Evolutionary conservation across 1,284 basidiomycete genomes (phyloP).

Genomic region (Cryptococcus maquisensis): DNA sequence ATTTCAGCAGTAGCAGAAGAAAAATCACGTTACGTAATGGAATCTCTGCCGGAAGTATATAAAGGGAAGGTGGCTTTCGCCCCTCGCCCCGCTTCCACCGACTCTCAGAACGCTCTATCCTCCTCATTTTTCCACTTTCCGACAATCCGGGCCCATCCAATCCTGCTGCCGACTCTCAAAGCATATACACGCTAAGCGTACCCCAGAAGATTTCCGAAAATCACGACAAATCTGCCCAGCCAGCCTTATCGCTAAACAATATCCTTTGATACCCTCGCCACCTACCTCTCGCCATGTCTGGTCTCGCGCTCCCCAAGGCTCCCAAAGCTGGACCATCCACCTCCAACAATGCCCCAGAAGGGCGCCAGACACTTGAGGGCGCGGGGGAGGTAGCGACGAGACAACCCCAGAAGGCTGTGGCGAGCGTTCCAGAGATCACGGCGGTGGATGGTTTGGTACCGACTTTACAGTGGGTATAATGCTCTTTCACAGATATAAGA

Average conservation of each 20-base stretch:
- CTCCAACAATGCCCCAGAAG: background rate
- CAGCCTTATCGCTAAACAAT: background rate
- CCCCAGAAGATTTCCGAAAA: background rate
- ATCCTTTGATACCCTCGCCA: background rate
- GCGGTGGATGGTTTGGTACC: slow-evolving; percentile 92
- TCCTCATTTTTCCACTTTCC: background rate
- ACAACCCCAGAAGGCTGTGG: slow-evolving; percentile 17
- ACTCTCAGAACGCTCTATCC: background rate
- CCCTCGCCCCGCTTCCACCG: background rate
- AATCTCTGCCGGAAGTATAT: background rate
- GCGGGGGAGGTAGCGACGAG: slow-evolving; percentile 12
- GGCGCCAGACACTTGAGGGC: slow-evolving; percentile 8
- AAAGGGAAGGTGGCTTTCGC: background rate
- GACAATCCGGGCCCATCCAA: background rate
- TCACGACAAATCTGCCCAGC: background rate
- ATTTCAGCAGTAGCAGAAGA: no score
- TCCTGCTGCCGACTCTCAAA: background rate
- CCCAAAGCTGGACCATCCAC: slow-evolving; percentile 7
- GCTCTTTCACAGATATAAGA: background rate
- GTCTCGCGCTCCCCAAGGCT: slow-evolving; percentile 12
- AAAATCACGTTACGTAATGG: background rate
- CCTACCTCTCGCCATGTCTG: slow-evolving; percentile 6
- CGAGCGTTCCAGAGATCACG: slow-evolving; percentile 63
- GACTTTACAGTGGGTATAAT: slow-evolving; percentile 66
- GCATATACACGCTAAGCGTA: background rate